These are phyloP conservation scores for Clonostachys rosea DNA, from an alignment of 2,329 filamentous ascomycete species.

Conservation along the genomic window DNA sequence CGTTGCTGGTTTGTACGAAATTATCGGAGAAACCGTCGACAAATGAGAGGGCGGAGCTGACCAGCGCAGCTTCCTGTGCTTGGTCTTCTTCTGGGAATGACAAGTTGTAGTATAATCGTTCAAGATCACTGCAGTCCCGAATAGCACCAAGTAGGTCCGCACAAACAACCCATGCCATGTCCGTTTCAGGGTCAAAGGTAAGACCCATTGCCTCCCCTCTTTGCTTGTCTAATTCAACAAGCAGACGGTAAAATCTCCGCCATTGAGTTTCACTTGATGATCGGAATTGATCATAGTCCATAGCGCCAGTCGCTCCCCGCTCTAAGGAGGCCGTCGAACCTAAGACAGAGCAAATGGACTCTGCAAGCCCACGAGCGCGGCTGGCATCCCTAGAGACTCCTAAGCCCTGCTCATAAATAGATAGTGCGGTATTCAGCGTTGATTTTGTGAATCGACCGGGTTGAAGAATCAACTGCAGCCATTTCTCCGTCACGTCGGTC, in stretches of 20 bases:
- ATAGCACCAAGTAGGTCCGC: slow-evolving; percentile 78
- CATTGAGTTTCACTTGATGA: slow-evolving; percentile 76
- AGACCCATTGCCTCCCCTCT: slow-evolving; percentile 78
- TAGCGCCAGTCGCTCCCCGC: slow-evolving; percentile 54
- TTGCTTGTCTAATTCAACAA: slow-evolving; percentile 81
- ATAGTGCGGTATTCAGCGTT: slow-evolving; percentile 78
- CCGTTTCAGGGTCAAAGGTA: slow-evolving; percentile 64
- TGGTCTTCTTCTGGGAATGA: slow-evolving; percentile 45
- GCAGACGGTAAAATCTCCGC: slow-evolving; percentile 82
- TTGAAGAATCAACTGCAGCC: slow-evolving; percentile 78
- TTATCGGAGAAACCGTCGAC: slow-evolving; percentile 65
- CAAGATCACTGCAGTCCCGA: slow-evolving; percentile 72
- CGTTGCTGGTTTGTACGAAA: slow-evolving; percentile 62
- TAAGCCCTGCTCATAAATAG: slow-evolving; percentile 70
- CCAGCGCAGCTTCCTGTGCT: slow-evolving; percentile 53
- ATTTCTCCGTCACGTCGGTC: slow-evolving; percentile 73
- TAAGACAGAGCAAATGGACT: slow-evolving; percentile 71
- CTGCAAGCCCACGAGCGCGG: slow-evolving; percentile 58
- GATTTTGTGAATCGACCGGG: slow-evolving; percentile 77
- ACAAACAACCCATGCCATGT: slow-evolving; percentile 79
- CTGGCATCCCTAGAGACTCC: slow-evolving; percentile 24
- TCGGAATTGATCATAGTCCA: slow-evolving; percentile 74
- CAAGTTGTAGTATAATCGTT: slow-evolving; percentile 69
- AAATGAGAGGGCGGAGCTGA: slow-evolving; percentile 68
- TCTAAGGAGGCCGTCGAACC: slow-evolving; percentile 64